Conservation (phyloP, 2,329 filamentous ascomycete genomes). For the Monilinia fructicola region DNA sequence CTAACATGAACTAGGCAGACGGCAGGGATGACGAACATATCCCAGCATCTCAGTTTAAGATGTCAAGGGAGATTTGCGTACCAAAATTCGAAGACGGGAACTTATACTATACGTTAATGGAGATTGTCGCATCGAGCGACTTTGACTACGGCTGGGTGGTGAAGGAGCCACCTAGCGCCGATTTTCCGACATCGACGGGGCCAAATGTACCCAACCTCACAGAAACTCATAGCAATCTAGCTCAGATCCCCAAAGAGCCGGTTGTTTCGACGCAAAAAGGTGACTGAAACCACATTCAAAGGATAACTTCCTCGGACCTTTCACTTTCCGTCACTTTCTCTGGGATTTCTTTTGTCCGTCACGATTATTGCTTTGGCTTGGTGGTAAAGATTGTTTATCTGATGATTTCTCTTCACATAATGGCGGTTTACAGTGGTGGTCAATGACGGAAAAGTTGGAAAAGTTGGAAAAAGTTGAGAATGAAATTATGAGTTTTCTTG, state of each 20-base stretch:
- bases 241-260: not conserved
- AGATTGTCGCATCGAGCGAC: constrained; percentile 43
- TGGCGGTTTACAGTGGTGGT: not conserved
- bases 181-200: constrained; percentile 32
- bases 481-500: not conserved
- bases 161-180: constrained; percentile 30
- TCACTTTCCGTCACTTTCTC: not conserved
- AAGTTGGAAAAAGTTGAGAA: not conserved
- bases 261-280: not conserved
- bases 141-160: constrained; percentile 38
- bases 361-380: not conserved
- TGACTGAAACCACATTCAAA: not conserved
- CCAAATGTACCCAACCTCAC: constrained; percentile 29
- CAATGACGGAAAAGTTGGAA: not conserved
- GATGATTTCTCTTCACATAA: not conserved
- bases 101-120: constrained; percentile 51
- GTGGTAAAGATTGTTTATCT: not conserved
- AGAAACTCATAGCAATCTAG: constrained; percentile 28
- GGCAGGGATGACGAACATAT: constrained; percentile 47
- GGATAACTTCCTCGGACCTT: not conserved
- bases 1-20: constrained; percentile 45
- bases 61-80: constrained; percentile 47
- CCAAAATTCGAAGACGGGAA: constrained; percentile 49
- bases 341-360: not conserved
- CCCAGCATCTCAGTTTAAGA: constrained; percentile 25